Conservation (phyloP, 1,284 basidiomycete genomes). For the Psilocybe mexicana region DNA sequence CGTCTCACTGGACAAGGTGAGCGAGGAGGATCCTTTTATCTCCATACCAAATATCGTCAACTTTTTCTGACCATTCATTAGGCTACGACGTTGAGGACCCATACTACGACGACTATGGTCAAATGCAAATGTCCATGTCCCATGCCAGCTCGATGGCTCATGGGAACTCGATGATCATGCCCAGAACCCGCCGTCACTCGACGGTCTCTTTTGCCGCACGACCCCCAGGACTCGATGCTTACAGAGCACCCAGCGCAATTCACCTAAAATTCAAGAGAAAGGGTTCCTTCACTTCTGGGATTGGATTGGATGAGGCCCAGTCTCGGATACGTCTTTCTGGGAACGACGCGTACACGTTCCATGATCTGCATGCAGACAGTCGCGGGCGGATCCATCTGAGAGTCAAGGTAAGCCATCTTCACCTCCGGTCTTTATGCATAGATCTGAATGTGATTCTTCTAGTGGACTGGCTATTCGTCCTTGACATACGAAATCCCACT, state of each 20-base stretch:
- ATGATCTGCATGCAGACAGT: slow-evolving; percentile 63
- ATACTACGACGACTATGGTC: slow-evolving; percentile 36
- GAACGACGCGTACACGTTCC: slow-evolving; percentile 57
- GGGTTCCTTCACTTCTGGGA: slow-evolving; percentile 62
- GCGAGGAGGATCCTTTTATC: slow-evolving; percentile 7
- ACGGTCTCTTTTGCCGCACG: slow-evolving; percentile 52
- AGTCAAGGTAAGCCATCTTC: slow-evolving; percentile 49
- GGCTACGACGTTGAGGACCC: slow-evolving; percentile 51
- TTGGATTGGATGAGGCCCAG: slow-evolving; percentile 71
- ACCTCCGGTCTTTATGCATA: neutral
- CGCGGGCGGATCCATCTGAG: slow-evolving; percentile 61
- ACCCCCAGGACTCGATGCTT: slow-evolving; percentile 41
- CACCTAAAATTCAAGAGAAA: slow-evolving; percentile 74
- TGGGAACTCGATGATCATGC: slow-evolving; percentile 30
- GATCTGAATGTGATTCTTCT: neutral
- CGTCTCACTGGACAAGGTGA: slow-evolving; percentile 37
- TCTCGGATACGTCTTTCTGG: slow-evolving; percentile 59
- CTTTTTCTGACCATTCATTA: slow-evolving; percentile 18
- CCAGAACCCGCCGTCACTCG: slow-evolving; percentile 53
- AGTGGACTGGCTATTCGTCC: slow-evolving; percentile 74
- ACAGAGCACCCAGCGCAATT: slow-evolving; percentile 46
- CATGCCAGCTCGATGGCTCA: slow-evolving; percentile 32
- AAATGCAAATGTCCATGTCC: slow-evolving; percentile 33
- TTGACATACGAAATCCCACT: slow-evolving; percentile 77
- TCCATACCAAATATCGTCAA: neutral